These are phyloP conservation scores for Curvularia sp. DNA, from an alignment of 2,329 filamentous ascomycete species.

Conservation along the genomic window DNA sequence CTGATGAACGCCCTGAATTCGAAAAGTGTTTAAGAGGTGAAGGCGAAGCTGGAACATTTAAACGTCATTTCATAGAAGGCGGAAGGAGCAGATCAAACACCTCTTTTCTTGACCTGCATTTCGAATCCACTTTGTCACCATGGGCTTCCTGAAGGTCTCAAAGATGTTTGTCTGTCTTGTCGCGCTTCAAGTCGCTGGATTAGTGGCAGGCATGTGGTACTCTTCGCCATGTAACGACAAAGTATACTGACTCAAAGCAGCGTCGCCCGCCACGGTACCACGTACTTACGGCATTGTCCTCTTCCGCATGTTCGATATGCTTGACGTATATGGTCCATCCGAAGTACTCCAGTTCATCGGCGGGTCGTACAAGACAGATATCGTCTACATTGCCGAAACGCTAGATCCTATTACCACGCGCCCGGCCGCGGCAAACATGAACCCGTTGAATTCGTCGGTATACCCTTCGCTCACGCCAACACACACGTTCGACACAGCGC, in stretches of 20 bases:
- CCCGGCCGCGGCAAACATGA: conserved; percentile 28
- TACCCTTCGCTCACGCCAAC: conserved; percentile 54
- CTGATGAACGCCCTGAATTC: background rate
- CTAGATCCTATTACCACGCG: conserved; percentile 41
- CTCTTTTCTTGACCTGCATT: background rate
- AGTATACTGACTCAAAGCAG: conserved; percentile 4
- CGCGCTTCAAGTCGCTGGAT: background rate
- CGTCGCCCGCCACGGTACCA: conserved; percentile 20
- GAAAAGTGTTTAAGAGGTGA: background rate
- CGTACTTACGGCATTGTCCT: conserved; percentile 38
- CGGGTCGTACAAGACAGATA: conserved; percentile 30
- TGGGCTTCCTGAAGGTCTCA: conserved; percentile 12
- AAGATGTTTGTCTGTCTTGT: conserved; percentile 3
- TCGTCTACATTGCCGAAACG: conserved; percentile 30
- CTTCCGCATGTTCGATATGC: conserved; percentile 38
- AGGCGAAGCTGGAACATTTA: background rate
- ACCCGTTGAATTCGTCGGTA: conserved; percentile 35
- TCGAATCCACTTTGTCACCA: background rate
- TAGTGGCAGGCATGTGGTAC: conserved; percentile 5
- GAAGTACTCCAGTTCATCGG: conserved; percentile 50
- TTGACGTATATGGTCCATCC: conserved; percentile 50
- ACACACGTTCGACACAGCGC: conserved; percentile 61
- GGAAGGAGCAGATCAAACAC: background rate
- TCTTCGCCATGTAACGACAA: background rate
- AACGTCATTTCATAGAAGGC: background rate